Conservation (phyloP, 2,329 filamentous ascomycete species). For the Colletotrichum lentis region DNA sequence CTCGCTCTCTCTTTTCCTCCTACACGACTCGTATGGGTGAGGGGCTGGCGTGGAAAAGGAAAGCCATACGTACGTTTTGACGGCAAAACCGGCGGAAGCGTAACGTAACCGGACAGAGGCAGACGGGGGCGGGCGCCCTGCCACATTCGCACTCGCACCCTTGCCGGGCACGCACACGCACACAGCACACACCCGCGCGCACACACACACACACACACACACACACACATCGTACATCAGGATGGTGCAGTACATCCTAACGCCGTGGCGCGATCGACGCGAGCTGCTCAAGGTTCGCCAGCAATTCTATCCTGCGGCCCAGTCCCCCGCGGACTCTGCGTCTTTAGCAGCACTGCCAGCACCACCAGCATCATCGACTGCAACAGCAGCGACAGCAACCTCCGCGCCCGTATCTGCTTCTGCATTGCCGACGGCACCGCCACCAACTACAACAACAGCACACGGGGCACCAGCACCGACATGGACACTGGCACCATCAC, state of each 20-base stretch:
- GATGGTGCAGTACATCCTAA: slow-evolving; percentile 77
- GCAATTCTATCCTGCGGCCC: slow-evolving; percentile 65
- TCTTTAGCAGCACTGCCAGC: slow-evolving; percentile 18
- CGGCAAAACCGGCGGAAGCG: neutral
- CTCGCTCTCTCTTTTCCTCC: neutral
- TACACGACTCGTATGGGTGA: neutral
- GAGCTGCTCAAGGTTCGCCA: slow-evolving; percentile 73
- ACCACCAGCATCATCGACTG: slow-evolving; percentile 28
- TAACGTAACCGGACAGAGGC: too few relatives aligned
- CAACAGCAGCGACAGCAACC: slow-evolving; percentile 25
- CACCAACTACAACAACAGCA: neutral
- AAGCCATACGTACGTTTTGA: neutral
- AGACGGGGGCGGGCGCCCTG: neutral
- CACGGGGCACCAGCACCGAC: slow-evolving; percentile 5
- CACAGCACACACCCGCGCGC: too few relatives aligned
- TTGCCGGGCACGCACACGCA: neutral
- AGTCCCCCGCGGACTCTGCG: slow-evolving; percentile 17
- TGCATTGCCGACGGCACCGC: slow-evolving; percentile 8
- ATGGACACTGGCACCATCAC: slow-evolving; percentile 31
- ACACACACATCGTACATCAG: neutral
- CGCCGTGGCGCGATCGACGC: slow-evolving; percentile 72
- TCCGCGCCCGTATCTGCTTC: slow-evolving; percentile 21
- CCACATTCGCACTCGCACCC: neutral
- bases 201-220: too few relatives aligned
- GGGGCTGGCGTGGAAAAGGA: neutral